Evolutionary conservation across 768 basidiomycete species (phyloP), one percentile per base, ranked within the genome.

Genomic region (Pleurotus tuber-regium): DNA sequence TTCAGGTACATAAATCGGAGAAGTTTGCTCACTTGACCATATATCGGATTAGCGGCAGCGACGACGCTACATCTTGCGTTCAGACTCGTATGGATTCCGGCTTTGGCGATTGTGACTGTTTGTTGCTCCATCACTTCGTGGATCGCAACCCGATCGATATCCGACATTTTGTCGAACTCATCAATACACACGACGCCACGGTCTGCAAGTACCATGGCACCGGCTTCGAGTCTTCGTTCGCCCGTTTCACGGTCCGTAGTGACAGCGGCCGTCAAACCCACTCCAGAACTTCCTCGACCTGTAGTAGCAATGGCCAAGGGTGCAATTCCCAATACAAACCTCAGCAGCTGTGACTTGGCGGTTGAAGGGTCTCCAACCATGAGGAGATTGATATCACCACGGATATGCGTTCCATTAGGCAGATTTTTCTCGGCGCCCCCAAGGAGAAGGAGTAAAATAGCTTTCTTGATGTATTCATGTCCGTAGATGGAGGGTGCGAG

Each of bases 101-200:
- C 97, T 63, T 99, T 99, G 42, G 97, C 97, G 57, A 99, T 99
- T 7, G 97, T 98, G 41, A 99, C 96, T 0, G 97, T 99, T 66
- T 99, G 97, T 68, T 98, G 96, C 66, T 98, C 97, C 97, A 99
- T 99, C 64, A 98, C 97, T 82, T 99, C 97, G 71, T 99, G 97
- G 61, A 99, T 99, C 28, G 97, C 96, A 16, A 98, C 96, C 58
- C 97, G 84, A 72, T 99, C 97, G 58, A 98, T 80, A 64, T 99
- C 97, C 23, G 92, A 95, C 97, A 99, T 98, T 69, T 99, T 99
- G 79, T 99, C 97, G 63, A 99, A 99, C 70, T 99, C 97, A 69
- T 99, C 97, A 60, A 99, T 98, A 68, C 97, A 99, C 39, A 99
- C 96, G 18, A 99, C 94, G 14, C 97, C 97, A 59, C 96, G 86